Evolutionary conservation across 1,139 yeast genomes (phyloP).

Genomic region (Diutina pseudorugosa): DNA sequence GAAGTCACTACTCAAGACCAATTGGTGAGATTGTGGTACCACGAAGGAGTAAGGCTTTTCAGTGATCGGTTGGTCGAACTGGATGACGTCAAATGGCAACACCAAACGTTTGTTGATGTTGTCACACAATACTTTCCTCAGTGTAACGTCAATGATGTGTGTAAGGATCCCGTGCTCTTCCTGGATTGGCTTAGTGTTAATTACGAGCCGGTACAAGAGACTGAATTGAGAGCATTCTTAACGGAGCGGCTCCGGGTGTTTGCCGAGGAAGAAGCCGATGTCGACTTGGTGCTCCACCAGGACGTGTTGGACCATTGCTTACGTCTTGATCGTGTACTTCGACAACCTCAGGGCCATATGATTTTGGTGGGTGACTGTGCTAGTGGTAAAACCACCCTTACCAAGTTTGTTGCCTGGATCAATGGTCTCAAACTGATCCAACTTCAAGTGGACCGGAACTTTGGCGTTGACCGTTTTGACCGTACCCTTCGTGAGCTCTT

Average conservation of each 20-base stretch:
- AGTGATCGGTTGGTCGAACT: conserved; percentile 51
- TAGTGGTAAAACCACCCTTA: conserved; percentile 69
- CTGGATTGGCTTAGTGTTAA: conserved; percentile 65
- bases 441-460: conserved; percentile 44
- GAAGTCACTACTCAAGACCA: conserved; percentile 18
- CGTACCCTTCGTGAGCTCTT: conserved; percentile 44
- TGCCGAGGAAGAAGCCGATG: conserved; percentile 64
- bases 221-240: conserved; percentile 38
- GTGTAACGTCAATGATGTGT: conserved; percentile 21
- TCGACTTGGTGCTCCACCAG: conserved; percentile 51
- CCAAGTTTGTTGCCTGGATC: conserved; percentile 86
- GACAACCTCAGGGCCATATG: conserved; percentile 84
- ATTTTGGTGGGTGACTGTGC: conserved; percentile 81
- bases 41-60: conserved; percentile 71
- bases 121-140: conserved; percentile 36
- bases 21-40: conserved; percentile 62
- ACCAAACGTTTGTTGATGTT: conserved; percentile 24
- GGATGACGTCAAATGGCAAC: conserved; percentile 43
- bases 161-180: conserved; percentile 43
- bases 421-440: conserved; percentile 60
- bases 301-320: conserved; percentile 66
- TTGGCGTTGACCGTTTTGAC: conserved; percentile 57
- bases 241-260: conserved; percentile 57
- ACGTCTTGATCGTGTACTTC: conserved; percentile 69
- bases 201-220: conserved; percentile 44